These are phyloP conservation scores for Xylariales sp. DNA, from an alignment of 2,329 filamentous ascomycete species.

Conservation along the genomic window DNA sequence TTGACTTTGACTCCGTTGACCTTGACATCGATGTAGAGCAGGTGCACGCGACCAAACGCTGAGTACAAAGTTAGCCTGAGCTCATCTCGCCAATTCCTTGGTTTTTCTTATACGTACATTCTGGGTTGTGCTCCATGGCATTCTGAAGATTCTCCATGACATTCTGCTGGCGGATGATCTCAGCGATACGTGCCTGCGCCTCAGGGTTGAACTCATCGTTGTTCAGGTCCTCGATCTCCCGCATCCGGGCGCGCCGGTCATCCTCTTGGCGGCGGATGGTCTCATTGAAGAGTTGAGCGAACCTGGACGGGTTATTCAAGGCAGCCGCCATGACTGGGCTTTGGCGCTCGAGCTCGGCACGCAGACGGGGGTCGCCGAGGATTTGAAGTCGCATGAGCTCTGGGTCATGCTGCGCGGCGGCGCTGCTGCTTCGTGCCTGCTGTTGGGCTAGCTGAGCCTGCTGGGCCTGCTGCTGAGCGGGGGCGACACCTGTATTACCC, in stretches of 20 bases:
- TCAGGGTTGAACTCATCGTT: constrained; percentile 93
- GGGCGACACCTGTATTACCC: constrained; percentile 36
- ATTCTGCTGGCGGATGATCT: constrained; percentile 92
- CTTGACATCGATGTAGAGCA: constrained; percentile 94
- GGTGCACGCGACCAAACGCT: constrained; percentile 93
- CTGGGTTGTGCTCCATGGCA: constrained; percentile 94
- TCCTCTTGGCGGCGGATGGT: constrained; percentile 68
- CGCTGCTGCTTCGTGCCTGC: constrained; percentile 21
- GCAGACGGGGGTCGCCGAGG: constrained; percentile 70
- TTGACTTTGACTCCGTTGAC: constrained; percentile 92
- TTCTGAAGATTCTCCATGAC: constrained; percentile 95
- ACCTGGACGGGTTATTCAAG: constrained; percentile 70
- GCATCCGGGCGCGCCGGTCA: constrained; percentile 71
- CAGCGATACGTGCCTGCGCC: constrained; percentile 86
- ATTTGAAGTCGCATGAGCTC: constrained; percentile 82
- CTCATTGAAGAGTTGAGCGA: constrained; percentile 66
- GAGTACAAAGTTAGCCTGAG: no score
- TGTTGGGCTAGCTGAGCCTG: constrained; percentile 23
- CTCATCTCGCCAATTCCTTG: no score
- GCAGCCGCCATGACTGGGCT: constrained; percentile 74
- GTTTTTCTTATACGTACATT: constrained; percentile 76
- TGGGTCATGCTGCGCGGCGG: constrained; percentile 53
- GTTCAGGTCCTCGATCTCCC: constrained; percentile 80
- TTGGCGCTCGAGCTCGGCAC: constrained; percentile 65
- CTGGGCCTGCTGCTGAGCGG: constrained; percentile 30